These are phyloP conservation scores for Kluyveromyces sp. DNA, from an alignment of 1,139 yeast species.

Conservation along the genomic window DNA sequence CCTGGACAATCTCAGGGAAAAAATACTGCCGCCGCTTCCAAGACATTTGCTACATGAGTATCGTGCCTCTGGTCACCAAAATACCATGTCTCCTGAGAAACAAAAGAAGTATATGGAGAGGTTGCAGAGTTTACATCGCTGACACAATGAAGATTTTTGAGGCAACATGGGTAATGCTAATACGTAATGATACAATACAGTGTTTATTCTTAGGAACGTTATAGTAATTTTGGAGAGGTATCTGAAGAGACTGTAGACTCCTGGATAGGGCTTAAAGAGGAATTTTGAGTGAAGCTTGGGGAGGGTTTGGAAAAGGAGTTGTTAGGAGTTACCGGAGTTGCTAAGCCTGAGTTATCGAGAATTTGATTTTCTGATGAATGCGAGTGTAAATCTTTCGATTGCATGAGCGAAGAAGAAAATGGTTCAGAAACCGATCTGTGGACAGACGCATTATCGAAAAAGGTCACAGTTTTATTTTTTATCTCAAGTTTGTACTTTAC, in stretches of 20 bases:
- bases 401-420: not conserved
- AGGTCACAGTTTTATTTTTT: slow-evolving; percentile 49
- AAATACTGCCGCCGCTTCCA: slow-evolving; percentile 1
- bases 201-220: not conserved
- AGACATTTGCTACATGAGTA: not conserved
- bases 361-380: not conserved
- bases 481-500: slow-evolving; percentile 44
- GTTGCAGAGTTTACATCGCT: not conserved
- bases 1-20: too few species aligned
- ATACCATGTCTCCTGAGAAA: slow-evolving; percentile 3
- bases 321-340: slow-evolving; percentile 11
- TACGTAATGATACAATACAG: slow-evolving; percentile 1
- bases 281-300: slow-evolving; percentile 19
- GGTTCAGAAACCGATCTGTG: slow-evolving; percentile 4
- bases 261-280: slow-evolving; percentile 31
- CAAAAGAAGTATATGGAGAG: slow-evolving; percentile 6
- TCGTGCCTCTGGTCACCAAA: not conserved
- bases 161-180: not conserved
- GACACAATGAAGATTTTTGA: not conserved
- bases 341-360: not conserved
- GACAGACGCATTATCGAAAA: slow-evolving; percentile 33
- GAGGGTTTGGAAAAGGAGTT: slow-evolving; percentile 22
- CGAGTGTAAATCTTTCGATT: not conserved
- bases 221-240: slow-evolving; percentile 22
- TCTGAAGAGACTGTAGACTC: slow-evolving; percentile 28